Conservation (phyloP, 2,329 filamentous ascomycete genomes). For the Venturiaceae sp. region DNA sequence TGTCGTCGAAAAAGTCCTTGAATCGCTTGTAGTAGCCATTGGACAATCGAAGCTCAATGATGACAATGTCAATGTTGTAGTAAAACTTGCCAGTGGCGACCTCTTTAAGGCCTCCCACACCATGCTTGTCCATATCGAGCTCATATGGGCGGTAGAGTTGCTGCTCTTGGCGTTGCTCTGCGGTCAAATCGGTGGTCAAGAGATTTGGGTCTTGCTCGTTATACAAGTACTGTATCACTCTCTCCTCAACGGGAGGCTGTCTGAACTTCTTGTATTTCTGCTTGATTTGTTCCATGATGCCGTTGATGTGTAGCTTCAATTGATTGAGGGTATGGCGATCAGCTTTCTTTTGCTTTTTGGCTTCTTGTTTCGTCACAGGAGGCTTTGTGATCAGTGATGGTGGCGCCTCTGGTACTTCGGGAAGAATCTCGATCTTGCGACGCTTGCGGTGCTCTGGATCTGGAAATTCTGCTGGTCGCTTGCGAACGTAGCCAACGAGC, state of each 20-base stretch:
- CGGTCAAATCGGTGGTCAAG: slow-evolving; percentile 49
- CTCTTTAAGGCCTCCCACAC: slow-evolving; percentile 66
- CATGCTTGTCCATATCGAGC: slow-evolving; percentile 69
- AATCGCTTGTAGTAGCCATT: slow-evolving; percentile 94
- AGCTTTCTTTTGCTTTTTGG: slow-evolving; percentile 65
- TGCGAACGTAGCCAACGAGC: slow-evolving; percentile 67
- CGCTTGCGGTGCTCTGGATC: slow-evolving; percentile 80
- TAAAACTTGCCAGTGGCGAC: slow-evolving; percentile 72
- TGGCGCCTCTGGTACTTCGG: background rate
- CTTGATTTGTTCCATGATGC: slow-evolving; percentile 96
- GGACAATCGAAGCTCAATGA: slow-evolving; percentile 90
- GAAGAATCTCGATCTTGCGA: slow-evolving; percentile 65
- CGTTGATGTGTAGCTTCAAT: slow-evolving; percentile 81
- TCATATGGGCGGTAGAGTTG: slow-evolving; percentile 62
- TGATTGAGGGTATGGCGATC: slow-evolving; percentile 79
- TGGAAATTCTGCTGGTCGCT: slow-evolving; percentile 75
- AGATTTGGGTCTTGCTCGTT: slow-evolving; percentile 68
- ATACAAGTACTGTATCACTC: slow-evolving; percentile 69
- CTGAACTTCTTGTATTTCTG: slow-evolving; percentile 82
- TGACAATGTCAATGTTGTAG: slow-evolving; percentile 88
- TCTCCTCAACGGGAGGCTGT: slow-evolving; percentile 64
- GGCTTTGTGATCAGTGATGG: slow-evolving; percentile 50
- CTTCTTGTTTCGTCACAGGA: slow-evolving; percentile 65
- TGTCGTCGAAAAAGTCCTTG: slow-evolving; percentile 80
- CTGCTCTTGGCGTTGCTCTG: slow-evolving; percentile 44